Evolutionary conservation across 2,329 filamentous ascomycete genomes (phyloP), one percentile per base, ranked within the genome.

Genomic region (Scedosporium apiospermum): DNA sequence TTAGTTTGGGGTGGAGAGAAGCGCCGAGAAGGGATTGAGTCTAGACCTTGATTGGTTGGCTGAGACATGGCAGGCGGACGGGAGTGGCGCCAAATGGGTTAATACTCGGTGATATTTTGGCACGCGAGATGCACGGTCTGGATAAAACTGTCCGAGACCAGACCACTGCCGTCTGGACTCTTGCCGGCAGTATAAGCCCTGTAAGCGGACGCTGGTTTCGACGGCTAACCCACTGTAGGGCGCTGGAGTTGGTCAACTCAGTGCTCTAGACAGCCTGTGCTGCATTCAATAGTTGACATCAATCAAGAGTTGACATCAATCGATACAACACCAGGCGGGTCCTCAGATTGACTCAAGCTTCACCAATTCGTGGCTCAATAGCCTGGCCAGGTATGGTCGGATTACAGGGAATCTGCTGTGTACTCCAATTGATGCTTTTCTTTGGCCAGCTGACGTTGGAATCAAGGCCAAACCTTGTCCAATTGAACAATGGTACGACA

Each of bases 121-220:
- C 58, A 60, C 42, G 58, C 58, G 55, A 58, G 55, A 60, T 60
- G 58, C 58, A 60, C 58, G 58, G 58, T 60, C 58, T 60, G 58
- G 58, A 46, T 60, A 60, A 60, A 58, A 46, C n/a, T 44, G 38
- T 60, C 34, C 58, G 58, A 27, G 34, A 42, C 34, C 34, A 16
- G 30, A 42, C n/a, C 30, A 34, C 57, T 42, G 57, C 30, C 30
- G 57, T 58, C 23, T 26, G 49, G 26, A n/a, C 14, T 1, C 49
- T 53, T 23, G 49, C 21, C 49, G 49, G 49, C 49, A 53, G 10
- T 53, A 26, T n/a, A 5, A 1, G n/a, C 44, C 16, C 44, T 46
- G 16, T 46, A 10, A n/a, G 44, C 44, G 1, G 44, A 16, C 14
- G 9, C 14, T 1, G 18, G 14, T 53, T 53, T 18, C 27, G 21